Evolutionary conservation across 169 alveolate genomes (phyloP), one percentile per base, ranked within the genome.

Genomic region (Eimeria necatrix): DNA sequence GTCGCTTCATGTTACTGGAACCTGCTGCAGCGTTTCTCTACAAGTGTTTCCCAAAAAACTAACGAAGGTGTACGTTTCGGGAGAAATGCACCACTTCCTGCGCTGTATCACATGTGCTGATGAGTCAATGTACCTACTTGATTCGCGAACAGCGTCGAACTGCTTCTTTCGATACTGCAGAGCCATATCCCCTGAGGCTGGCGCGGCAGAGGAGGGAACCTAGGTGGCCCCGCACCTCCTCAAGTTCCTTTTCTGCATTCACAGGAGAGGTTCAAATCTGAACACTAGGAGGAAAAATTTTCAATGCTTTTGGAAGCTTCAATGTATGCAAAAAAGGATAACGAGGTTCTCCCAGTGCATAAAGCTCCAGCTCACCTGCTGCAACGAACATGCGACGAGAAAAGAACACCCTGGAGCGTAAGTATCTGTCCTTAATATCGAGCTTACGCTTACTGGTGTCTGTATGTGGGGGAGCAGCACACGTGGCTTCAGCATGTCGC

Each of bases 301-400:
- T 74, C 16, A 46, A 12, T 46, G 48, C 48, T 4, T 46, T 14
- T 16, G 20, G 74, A 64, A 26, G 74, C 74, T 64, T 18, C 46
- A 20, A 68, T 46, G 4, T 7, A 5, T 59, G 68, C 10, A 68
- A 4, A 68, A 68, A 3, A 8, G 48, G 8, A 68, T 22, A 68
- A 8, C 20, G 8, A 5, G 41, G 41, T 32, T 32, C 41, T 32
- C 2, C 41, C 41, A 32, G 41, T 46, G 26, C 12, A 18, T 41
- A 26, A 81, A 8, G 16, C 22, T n/a, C 26, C 71, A 12, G 53
- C 90, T 53, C 73, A 81, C 90, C 90, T 53, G 90, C 90, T 3
- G 90, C 90, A n/a, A 81, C 90, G 53, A 81, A 81, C 90, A 81
- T 81, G 52, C 90, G 90, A 53, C 90, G 90, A 51, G 90, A 81